Base-by-base conservation (phyloP, 495 filamentous ascomycete species). In the Talaromyces proteolyticus region DNA sequence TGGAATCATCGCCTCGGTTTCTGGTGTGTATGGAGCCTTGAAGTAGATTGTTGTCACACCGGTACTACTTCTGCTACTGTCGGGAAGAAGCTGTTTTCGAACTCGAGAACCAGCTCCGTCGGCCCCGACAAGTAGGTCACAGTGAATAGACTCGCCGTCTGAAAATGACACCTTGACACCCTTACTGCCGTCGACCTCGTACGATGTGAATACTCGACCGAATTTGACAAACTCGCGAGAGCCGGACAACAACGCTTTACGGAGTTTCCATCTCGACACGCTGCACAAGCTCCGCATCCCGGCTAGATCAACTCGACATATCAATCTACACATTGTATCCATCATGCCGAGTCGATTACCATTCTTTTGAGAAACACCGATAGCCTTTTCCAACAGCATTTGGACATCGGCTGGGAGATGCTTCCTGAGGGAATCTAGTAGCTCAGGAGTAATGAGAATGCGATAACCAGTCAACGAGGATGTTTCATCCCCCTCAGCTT, bases 91-190 rank as follows among this genome's bases (percentile, higher is more conserved):
- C 50, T 75, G 68, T 50, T 54, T 62, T 14, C 70, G 63, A 29
- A 75, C 63, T 19, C 51, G 45, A 29, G 67, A 74, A 22, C 59
- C 54, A 14, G 64, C 49, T n/a, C 74, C 74, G 42, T 77, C 73
- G 22, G 73, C 73, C 12, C 74, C 74, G 12, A 77, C 60, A 7
- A 77, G 54, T 0, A 77, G 42, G 12, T 51, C 49, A 10, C 72
- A 34, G 4, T 34, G 29, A 14, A 34, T 4, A 34, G 29, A 34
- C 29, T 34, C 29, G 29, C 29, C 29, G 29, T 34, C 29, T 34
- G 29, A 8, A 34, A 34, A 34, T 2, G 29, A 34, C 14, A 34
- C 29, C 29, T 34, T 34, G 29, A 34, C 29, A 14, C 29, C 29
- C 8, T 34, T 34, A 14, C 8, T 14, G 29, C 29, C 29, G 29